phyloP scores from a whole-genome alignment of 805 yeast genomes.

The Sugiyamaella lignohabitans region DNA sequence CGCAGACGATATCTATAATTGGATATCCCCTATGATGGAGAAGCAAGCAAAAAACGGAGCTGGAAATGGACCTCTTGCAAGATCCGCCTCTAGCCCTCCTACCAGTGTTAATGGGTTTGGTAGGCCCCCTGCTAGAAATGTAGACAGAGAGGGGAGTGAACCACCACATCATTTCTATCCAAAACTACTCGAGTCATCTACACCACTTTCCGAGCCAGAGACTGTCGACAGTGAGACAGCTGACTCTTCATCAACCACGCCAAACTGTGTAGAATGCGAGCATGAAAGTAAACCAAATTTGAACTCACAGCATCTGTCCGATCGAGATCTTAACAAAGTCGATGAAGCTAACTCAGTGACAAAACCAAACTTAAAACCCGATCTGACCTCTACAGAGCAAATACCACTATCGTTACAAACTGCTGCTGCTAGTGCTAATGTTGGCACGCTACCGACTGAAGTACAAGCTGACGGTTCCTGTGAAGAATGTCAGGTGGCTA shows the following conservation, averaged over 20 bases:
- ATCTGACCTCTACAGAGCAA: not conserved
- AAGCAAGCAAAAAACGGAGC: not conserved
- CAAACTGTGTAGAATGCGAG: too few species aligned
- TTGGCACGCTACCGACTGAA: too few species aligned
- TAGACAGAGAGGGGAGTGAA: not conserved
- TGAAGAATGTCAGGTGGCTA: constrained; percentile 9
- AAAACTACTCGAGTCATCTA: too few species aligned
- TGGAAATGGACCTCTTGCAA: not conserved
- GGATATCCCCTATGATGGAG: not conserved
- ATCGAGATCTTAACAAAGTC: too few species aligned
- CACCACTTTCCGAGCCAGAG: too few species aligned
- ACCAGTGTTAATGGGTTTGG: not conserved
- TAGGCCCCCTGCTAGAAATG: not conserved
- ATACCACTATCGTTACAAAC: not conserved
- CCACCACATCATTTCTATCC: too few species aligned
- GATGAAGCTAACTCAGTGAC: not conserved
- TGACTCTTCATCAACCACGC: too few species aligned
- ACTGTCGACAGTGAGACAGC: too few species aligned
- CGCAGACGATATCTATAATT: not conserved
- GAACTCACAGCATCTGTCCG: too few species aligned
- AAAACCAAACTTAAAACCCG: not conserved
- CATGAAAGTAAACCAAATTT: too few species aligned
- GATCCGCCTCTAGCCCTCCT: not conserved
- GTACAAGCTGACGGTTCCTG: constrained; percentile 5
- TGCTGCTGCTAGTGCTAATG: not conserved